These are phyloP conservation scores for Trametopsis cervina DNA, from an alignment of 768 basidiomycete genomes.

Conservation along the genomic window DNA sequence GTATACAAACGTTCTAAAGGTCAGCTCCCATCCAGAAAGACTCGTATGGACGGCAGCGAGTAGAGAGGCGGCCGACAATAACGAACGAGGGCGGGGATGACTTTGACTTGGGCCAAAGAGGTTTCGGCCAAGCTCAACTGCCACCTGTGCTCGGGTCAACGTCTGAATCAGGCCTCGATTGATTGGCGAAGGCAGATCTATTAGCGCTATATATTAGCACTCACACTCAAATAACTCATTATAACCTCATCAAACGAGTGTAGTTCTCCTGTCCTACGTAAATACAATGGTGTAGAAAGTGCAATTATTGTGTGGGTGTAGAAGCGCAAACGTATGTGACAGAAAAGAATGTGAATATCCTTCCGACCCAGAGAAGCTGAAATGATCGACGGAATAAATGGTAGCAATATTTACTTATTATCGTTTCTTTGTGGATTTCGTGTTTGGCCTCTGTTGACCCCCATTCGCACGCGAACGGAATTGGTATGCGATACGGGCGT, in stretches of 20 bases:
- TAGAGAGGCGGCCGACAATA: constrained; percentile 4
- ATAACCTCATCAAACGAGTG: background rate
- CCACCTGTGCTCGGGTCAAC: background rate
- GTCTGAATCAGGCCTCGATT: background rate
- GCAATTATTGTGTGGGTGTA: background rate
- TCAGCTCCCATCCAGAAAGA: constrained; percentile 19
- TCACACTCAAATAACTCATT: background rate
- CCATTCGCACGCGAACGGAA: background rate
- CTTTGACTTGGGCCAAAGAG: background rate
- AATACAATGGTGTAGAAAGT: background rate
- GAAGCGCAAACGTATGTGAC: no score
- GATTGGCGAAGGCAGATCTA: background rate
- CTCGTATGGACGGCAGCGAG: constrained; percentile 5
- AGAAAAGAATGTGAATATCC: background rate
- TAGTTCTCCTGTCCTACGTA: background rate
- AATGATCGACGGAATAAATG: background rate
- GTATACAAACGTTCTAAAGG: background rate
- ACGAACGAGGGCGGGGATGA: constrained; percentile 14
- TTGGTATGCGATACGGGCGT: background rate
- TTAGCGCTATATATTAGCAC: no score
- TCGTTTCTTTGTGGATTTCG: background rate
- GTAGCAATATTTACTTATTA: background rate
- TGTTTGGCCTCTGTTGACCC: background rate
- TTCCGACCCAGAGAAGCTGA: background rate
- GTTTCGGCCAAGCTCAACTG: constrained; percentile 2